A percentile compares a stretch with the other conserved stretches of the same genome.
phyloP scores from a whole-genome alignment of 139 green algal species.

The Asterochloris sp. region DNA sequence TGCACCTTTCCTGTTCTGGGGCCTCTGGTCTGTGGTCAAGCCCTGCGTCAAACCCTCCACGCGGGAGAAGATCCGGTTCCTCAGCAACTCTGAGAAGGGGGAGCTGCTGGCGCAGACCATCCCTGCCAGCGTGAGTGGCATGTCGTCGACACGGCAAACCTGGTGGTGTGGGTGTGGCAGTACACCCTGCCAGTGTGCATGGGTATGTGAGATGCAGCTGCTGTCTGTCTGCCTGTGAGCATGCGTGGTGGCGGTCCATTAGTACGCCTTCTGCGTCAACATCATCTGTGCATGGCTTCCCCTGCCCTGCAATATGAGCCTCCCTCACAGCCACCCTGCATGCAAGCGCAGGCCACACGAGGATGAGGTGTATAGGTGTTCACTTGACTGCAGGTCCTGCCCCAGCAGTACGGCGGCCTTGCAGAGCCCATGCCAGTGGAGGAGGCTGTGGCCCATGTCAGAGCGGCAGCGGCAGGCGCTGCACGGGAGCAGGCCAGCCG shows the following conservation, averaged over 20 bases:
- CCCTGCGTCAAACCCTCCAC: conserved; percentile 60
- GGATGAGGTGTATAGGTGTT: too few relatives aligned
- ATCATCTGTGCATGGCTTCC: not conserved
- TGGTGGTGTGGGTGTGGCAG: not conserved
- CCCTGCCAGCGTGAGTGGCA: conserved; percentile 9
- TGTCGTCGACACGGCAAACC: not conserved
- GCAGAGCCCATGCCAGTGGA: conserved; percentile 40
- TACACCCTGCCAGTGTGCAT: not conserved
- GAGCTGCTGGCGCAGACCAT: conserved; percentile 28
- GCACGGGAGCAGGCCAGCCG: not conserved
- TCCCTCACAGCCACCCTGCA: not conserved
- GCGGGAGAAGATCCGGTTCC: conserved; percentile 56
- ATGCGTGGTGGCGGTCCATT: not conserved
- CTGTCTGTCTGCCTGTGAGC: not conserved
- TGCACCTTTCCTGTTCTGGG: conserved; percentile 61
- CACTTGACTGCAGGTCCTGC: conserved; percentile 36
- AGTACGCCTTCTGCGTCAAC: not conserved
- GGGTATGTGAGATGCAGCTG: not conserved
- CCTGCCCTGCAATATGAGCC: too few relatives aligned
- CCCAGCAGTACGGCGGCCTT: conserved; percentile 45
- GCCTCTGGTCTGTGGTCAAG: conserved; percentile 51
- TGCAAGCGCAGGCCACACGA: not conserved
- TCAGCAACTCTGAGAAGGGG: conserved; percentile 14
- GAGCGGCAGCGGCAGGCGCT: not conserved
- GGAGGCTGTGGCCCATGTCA: conserved; percentile 20